Base-by-base conservation (phyloP, 148 eudicot species). In the Talinum fruticosum region DNA sequence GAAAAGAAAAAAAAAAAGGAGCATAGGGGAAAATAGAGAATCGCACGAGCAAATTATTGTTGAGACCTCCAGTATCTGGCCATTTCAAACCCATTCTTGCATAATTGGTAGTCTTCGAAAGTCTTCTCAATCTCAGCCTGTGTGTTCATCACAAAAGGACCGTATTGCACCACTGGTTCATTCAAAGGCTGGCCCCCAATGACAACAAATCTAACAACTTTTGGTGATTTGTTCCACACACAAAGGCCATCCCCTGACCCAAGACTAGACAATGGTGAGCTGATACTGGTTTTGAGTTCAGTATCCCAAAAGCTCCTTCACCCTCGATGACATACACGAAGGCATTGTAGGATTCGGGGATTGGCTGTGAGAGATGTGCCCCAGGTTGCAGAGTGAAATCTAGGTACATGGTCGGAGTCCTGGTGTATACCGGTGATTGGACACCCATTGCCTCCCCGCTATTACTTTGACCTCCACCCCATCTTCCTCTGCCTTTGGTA, bases 101-200 rank as follows among this genome's bases (percentile, higher is more conserved):
- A 74, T 23, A 81, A 79, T 44, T 88, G 87, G 81, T 91, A 96
- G 74, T 96, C 99, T 69, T 89, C 86, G 72, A 96, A 85, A 41
- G 99, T 81, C 87, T 90, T 79, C 57, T 91, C 86, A 85, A 96
- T 91, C 72, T 96, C 97, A n/a, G 84, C 93, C 68, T 88, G 91
- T 8, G 99, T 87, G 76, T 93, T 96, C 99, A 96, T 96, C 79
- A 96, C 99, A 88, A 96, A 96, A 18, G 99, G 99, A 8, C 99
- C 99, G 76, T 93, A 86, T 73, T 91, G 99, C 14, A 87, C 94
- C 86, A 96, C 93, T 1, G 97, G 97, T 70, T 96, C 99, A 54
- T 86, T 86, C 16, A 96, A 66, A 0, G 97, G 99, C 67, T 91
- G 80, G 4, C 99, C 99, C 30, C 94, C 97, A 28, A 93, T 82